Percentiles rank a stretch among this genome's conserved stretches.
Conservation (phyloP, 1,284 basidiomycete genomes). For the Ceratobasidium sp. region DNA sequence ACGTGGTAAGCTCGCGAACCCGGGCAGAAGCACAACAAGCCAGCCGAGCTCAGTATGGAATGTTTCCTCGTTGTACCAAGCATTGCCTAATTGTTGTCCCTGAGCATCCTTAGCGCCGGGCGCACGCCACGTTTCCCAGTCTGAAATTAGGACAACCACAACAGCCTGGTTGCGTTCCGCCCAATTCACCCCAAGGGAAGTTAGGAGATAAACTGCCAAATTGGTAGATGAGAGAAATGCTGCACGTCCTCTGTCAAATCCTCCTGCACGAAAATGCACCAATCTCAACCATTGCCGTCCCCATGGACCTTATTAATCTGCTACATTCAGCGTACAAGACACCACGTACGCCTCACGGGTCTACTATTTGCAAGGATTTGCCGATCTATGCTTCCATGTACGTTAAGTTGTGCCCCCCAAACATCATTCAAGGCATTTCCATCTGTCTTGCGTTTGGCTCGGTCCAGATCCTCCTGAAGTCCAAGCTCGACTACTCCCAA, state of each 20-base stretch:
- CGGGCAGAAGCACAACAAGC: not conserved
- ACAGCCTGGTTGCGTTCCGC: slow-evolving; percentile 12
- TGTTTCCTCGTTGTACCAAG: too few species aligned
- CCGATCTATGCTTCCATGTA: slow-evolving; percentile 17
- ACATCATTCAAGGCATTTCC: slow-evolving; percentile 95
- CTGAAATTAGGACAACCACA: slow-evolving; percentile 34
- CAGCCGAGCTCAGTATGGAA: not conserved
- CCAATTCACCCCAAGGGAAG: not conserved
- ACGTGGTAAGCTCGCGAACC: slow-evolving; percentile 8
- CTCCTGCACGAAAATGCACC: slow-evolving; percentile 39
- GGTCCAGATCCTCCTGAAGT: slow-evolving; percentile 92
- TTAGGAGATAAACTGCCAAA: not conserved
- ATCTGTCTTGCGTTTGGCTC: slow-evolving; percentile 84
- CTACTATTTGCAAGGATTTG: slow-evolving; percentile 80
- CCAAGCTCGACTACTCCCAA: slow-evolving; percentile 96
- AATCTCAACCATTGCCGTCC: slow-evolving; percentile 34
- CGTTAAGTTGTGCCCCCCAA: slow-evolving; percentile 58
- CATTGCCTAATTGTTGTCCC: not conserved
- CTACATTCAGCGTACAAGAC: slow-evolving; percentile 12
- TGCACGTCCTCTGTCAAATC: slow-evolving; percentile 7
- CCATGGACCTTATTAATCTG: slow-evolving; percentile 28
- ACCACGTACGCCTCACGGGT: slow-evolving; percentile 1
- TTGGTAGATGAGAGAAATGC: slow-evolving; percentile 11
- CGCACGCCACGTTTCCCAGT: slow-evolving; percentile 32
- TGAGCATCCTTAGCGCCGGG: slow-evolving; percentile 19